Conservation (phyloP, 768 basidiomycete species). For the Austroboletus eburneus region DNA sequence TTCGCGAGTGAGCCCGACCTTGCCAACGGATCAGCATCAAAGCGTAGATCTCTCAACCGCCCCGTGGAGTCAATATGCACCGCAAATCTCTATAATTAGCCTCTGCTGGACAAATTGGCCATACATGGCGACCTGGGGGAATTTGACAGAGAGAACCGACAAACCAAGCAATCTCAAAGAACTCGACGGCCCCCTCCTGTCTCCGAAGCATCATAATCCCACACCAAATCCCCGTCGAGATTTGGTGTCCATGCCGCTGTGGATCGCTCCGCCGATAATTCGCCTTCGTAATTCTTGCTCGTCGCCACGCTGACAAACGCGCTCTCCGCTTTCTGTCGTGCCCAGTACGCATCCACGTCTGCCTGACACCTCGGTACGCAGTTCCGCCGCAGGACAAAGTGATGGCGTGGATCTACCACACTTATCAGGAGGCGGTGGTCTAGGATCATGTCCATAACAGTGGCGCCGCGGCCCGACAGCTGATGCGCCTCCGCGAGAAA, state of each 20-base stretch:
- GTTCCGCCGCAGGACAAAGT: constrained; percentile 8
- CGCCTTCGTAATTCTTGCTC: constrained; percentile 13
- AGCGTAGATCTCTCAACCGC: constrained; percentile 27
- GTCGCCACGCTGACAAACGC: not conserved
- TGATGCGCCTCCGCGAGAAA: constrained; percentile 30
- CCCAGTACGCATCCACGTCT: constrained; percentile 37
- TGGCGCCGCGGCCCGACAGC: constrained; percentile 31
- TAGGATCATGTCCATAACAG: constrained; percentile 47
- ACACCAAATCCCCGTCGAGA: constrained; percentile 21
- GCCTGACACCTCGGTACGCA: constrained; percentile 28
- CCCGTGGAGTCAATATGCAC: constrained; percentile 1
- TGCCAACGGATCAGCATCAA: constrained; percentile 23
- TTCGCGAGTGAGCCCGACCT: constrained; percentile 10
- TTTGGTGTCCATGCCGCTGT: constrained; percentile 31
- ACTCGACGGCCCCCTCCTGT: constrained; percentile 9
- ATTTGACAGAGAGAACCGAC: constrained; percentile 11
- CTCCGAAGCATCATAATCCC: constrained; percentile 14
- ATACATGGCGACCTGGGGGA: constrained; percentile 23
- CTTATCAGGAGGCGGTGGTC: constrained; percentile 25
- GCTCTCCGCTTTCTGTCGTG: constrained; percentile 22
- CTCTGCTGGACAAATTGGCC: constrained; percentile 3
- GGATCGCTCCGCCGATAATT: constrained; percentile 46
- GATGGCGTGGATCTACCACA: constrained; percentile 3
- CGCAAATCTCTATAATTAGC: constrained; percentile 23
- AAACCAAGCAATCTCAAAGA: constrained; percentile 19